These are phyloP conservation scores for Onygena corvina DNA, from an alignment of 2,329 filamentous ascomycete genomes.

Conservation along the genomic window DNA sequence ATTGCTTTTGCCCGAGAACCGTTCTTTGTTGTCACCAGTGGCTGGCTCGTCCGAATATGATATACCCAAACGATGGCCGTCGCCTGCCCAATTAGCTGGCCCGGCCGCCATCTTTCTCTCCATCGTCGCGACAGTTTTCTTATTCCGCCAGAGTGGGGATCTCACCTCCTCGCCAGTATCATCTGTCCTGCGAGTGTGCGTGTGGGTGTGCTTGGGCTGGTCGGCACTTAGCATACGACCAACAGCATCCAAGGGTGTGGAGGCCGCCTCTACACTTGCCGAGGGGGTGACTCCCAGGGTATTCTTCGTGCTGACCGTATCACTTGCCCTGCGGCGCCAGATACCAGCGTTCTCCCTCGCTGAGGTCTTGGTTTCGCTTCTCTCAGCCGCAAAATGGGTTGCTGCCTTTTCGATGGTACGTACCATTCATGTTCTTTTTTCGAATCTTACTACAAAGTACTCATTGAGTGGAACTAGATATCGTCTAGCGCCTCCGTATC, in stretches of 20 bases:
- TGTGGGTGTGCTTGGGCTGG: not conserved
- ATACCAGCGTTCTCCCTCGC: not conserved
- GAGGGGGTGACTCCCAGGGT: not conserved
- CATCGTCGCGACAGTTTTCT: not conserved
- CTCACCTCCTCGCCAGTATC: not conserved
- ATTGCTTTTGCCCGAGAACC: constrained; percentile 6
- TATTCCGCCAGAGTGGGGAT: constrained; percentile 2
- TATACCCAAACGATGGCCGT: constrained; percentile 1
- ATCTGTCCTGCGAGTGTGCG: not conserved
- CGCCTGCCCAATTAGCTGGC: not conserved
- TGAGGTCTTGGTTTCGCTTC: not conserved
- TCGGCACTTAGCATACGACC: not conserved
- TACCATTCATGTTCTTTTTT: not conserved
- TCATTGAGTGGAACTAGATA: not conserved
- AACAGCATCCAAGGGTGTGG: not conserved
- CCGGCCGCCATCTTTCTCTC: not conserved
- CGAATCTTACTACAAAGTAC: not conserved
- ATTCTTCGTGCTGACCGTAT: constrained; percentile 1
- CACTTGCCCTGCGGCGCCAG: not conserved
- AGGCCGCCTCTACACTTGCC: not conserved
- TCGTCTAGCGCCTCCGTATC: not conserved
- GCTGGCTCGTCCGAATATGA: not conserved
- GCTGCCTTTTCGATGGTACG: not conserved
- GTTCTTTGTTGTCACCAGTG: constrained; percentile 1
- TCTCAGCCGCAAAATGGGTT: constrained; percentile 4